Percentiles rank a stretch among this genome's conserved stretches.
Conservation (phyloP, 352 stramenopile species). For the Elongisporangium anandrum region DNA sequence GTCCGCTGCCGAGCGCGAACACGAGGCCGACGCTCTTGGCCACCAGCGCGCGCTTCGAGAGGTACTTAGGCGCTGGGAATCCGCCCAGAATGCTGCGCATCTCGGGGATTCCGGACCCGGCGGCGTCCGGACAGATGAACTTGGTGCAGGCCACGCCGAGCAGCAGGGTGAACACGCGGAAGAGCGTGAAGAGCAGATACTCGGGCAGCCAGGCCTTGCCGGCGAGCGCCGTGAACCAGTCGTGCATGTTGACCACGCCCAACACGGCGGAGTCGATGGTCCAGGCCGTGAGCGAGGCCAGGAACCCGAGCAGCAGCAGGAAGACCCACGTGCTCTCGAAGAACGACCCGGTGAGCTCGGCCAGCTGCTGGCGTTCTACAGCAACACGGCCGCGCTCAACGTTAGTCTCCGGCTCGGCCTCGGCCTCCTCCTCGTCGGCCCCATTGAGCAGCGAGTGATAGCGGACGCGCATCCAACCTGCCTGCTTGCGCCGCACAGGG, state of each 20-base stretch:
- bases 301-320: constrained; percentile 49
- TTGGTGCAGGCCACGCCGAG: constrained; percentile 56
- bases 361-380: constrained; percentile 46
- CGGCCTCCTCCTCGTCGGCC: not conserved
- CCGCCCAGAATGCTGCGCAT: constrained; percentile 76
- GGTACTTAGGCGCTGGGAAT: constrained; percentile 65
- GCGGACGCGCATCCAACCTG: not conserved
- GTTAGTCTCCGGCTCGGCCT: not conserved
- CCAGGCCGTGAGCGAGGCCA: constrained; percentile 60
- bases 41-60: constrained; percentile 49
- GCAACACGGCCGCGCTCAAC: not conserved
- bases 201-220: constrained; percentile 36
- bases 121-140: constrained; percentile 54
- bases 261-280: constrained; percentile 59
- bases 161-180: constrained; percentile 54
- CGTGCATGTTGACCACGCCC: constrained; percentile 30
- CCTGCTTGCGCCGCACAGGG: not conserved
- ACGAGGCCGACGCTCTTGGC: constrained; percentile 67
- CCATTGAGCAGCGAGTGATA: not conserved
- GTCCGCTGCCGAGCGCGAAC: constrained; percentile 54
- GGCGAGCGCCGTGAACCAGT: constrained; percentile 35
- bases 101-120: constrained; percentile 71
- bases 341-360: constrained; percentile 37
- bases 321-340: constrained; percentile 77
- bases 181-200: constrained; percentile 60